Conservation (phyloP, 2,329 filamentous ascomycete species). For the Magnaporthales sp. region DNA sequence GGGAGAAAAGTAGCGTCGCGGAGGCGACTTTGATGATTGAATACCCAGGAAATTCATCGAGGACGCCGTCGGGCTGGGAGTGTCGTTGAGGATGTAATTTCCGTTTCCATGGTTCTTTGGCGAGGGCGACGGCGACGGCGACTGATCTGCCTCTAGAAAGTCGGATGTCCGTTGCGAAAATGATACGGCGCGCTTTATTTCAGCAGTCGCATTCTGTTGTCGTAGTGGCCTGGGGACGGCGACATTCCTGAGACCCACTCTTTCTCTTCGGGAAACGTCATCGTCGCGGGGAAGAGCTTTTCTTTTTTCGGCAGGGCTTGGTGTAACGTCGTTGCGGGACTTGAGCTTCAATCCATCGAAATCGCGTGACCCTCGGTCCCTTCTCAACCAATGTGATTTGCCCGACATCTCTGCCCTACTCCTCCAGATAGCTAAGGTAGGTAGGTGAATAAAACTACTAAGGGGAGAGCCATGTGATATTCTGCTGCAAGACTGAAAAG, state of each 20-base stretch:
- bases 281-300: neutral
- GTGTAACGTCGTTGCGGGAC: neutral
- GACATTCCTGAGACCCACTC: neutral
- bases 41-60: neutral
- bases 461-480: neutral
- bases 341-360: neutral
- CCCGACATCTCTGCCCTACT: slow-evolving; percentile 1
- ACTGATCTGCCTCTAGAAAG: neutral
- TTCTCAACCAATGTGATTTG: neutral
- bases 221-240: neutral
- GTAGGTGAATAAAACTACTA: neutral
- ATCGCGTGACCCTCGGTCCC: neutral
- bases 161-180: neutral
- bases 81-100: neutral
- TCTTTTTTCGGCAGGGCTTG: neutral
- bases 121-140: neutral
- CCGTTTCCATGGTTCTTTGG: neutral
- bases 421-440: neutral
- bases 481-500: neutral
- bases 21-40: neutral
- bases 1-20: neutral
- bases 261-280: neutral
- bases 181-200: neutral
- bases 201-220: neutral
- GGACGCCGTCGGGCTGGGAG: neutral